These are phyloP conservation scores for Fraxinus pennsylvanica DNA, from an alignment of 257 asterid genomes.

Conservation along the genomic window DNA sequence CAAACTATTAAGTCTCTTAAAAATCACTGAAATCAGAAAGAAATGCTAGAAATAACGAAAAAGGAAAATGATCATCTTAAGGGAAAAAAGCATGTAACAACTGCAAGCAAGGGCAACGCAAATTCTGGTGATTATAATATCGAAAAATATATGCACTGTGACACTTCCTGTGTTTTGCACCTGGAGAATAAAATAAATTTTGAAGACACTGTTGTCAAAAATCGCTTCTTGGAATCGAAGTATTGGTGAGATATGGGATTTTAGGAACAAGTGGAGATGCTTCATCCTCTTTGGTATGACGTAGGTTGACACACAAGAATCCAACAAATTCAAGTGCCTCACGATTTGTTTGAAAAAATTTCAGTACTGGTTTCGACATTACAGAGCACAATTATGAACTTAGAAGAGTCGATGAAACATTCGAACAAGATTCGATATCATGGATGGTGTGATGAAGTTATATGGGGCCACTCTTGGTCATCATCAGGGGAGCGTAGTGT, in stretches of 20 bases:
- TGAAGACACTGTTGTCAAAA: slow-evolving; percentile 33
- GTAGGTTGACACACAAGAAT: too few relatives aligned
- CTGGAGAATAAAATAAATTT: not conserved
- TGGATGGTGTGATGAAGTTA: too few relatives aligned
- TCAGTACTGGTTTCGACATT: too few relatives aligned
- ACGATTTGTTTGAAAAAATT: too few relatives aligned
- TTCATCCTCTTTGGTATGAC: too few relatives aligned
- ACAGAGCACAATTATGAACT: too few relatives aligned
- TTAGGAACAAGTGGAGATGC: not conserved
- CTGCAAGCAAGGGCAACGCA: slow-evolving; percentile 8
- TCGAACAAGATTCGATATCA: too few relatives aligned
- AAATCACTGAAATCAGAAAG: not conserved
- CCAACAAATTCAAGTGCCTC: too few relatives aligned
- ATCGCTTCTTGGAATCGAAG: slow-evolving; percentile 15
- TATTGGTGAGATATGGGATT: slow-evolving; percentile 17
- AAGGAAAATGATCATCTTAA: slow-evolving; percentile 7
- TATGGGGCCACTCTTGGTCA: too few relatives aligned
- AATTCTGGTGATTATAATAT: slow-evolving; percentile 13
- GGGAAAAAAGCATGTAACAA: not conserved
- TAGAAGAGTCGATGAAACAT: too few relatives aligned
- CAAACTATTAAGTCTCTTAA: not conserved
- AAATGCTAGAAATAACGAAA: not conserved
- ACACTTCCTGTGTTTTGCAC: slow-evolving; percentile 1
- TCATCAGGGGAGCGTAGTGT: too few relatives aligned
- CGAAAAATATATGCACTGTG: not conserved